Evolutionary conservation across 331 rosid genomes (phyloP), one percentile per base, ranked within the genome.

Genomic region (Rosa hybrid): DNA sequence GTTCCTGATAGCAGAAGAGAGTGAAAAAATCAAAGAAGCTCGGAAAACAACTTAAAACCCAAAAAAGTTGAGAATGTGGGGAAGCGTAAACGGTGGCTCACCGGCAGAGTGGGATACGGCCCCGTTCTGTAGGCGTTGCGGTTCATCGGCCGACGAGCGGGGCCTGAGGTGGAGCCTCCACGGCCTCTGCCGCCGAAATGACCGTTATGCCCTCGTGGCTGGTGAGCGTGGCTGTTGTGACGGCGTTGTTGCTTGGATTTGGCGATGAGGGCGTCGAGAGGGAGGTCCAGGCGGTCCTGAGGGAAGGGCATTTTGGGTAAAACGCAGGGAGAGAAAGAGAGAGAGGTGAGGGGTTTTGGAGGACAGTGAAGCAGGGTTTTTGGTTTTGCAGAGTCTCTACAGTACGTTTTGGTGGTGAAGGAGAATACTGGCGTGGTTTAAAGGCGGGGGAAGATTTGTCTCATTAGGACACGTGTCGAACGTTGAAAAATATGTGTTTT

Each of bases 221-320:
- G 23, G 23, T 3, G 62, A 20, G 4, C 13, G 4, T 21, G 34
- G 14, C 8, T 59, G 14, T n/a, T 59, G 11, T 59, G 6, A n/a
- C 6, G 16, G 6, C 27, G 63, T 2, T 16, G 60, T 7, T 56
- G 10, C 21, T 20, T 56, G 65, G 34, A 8, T 59, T 59, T 0
- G 65, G 38, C 13, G 65, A 59, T 81, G 73, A 86, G 51, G 12
- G 81, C 86, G 70, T 83, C 89, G 25, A 86, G 87, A 20, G 87
- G 68, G 84, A 81, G 76, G 80, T 86, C 83, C 34, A 86, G 85
- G 8, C 45, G 12, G 38, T 59, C 67, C 4, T 21, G 2, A 10
- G 67, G 38, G 20, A 9, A n/a, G 62, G 81, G 14, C 85, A 83
- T 81, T 71, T 63, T 76, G 21, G 79, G 20, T 10, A 11, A 12